A percentile compares a stretch with the other conserved stretches of the same genome.
phyloP scores from a whole-genome alignment of 768 basidiomycete genomes.

The Tricholoma saponaceum region DNA sequence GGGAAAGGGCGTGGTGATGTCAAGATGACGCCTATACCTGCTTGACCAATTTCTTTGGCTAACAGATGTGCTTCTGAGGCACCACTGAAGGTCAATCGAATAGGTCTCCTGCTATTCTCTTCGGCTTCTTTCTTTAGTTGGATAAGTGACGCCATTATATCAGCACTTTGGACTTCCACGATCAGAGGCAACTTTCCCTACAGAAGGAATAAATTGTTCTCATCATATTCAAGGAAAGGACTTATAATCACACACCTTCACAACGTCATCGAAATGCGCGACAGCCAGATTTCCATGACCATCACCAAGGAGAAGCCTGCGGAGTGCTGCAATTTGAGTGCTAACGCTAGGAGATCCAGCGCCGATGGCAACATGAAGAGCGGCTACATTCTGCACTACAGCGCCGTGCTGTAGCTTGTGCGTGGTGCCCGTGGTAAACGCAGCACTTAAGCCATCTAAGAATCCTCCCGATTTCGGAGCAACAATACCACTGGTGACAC shows the following conservation, averaged over 20 bases:
- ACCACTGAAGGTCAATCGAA: constrained; percentile 60
- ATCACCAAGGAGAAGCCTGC: constrained; percentile 54
- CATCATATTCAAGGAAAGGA: background rate
- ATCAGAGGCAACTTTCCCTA: constrained; percentile 73
- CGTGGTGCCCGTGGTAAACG: constrained; percentile 57
- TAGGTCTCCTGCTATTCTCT: constrained; percentile 29
- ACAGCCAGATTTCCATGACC: constrained; percentile 31
- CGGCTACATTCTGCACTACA: constrained; percentile 57
- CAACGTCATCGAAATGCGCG: constrained; percentile 43
- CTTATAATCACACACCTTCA: constrained; percentile 26
- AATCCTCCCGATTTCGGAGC: constrained; percentile 56
- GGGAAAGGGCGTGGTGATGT: constrained; percentile 69
- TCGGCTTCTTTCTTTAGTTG: constrained; percentile 64
- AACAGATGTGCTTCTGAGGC: constrained; percentile 66
- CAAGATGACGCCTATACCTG: constrained; percentile 43
- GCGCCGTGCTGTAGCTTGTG: constrained; percentile 63
- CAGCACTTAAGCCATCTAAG: constrained; percentile 58
- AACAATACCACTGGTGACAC: constrained; percentile 53
- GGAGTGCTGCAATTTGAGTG: constrained; percentile 72
- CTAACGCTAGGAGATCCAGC: constrained; percentile 57
- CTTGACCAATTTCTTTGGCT: constrained; percentile 60
- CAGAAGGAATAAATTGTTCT: background rate
- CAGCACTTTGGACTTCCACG: constrained; percentile 69
- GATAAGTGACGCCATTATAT: constrained; percentile 76
- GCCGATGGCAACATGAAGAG: constrained; percentile 61